Evolutionary conservation across 2,329 filamentous ascomycete genomes (phyloP).

Genomic region (Ceratocystis cubensis): DNA sequence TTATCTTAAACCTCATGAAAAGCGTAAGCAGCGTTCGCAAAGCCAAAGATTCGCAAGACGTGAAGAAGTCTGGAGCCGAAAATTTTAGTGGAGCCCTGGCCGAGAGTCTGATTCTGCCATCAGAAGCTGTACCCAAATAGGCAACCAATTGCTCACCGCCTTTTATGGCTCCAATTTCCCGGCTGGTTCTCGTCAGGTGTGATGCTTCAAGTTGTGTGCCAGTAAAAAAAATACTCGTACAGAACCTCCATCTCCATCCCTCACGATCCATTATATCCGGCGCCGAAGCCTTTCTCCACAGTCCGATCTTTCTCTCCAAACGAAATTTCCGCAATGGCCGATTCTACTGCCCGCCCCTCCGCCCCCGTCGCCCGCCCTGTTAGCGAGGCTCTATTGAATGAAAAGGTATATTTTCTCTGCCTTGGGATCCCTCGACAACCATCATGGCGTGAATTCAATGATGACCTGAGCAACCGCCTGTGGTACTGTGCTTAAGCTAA

Average conservation of each 20-base stretch:
- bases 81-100: conserved; percentile 21
- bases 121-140: conserved; percentile 24
- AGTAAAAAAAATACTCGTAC: conserved; percentile 16
- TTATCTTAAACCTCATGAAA: background rate
- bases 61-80: conserved; percentile 16
- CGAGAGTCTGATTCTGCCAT: conserved; percentile 33
- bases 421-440: too few species aligned
- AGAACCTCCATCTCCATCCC: conserved; percentile 7
- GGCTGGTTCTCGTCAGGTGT: conserved; percentile 29
- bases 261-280: conserved; percentile 13
- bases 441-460: too few species aligned
- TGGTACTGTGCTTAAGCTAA: conserved; percentile 2
- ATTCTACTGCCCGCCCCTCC: conserved; percentile 34
- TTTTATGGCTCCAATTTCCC: conserved; percentile 30
- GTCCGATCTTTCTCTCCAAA: conserved; percentile 11
- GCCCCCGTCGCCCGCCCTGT: conserved; percentile 59
- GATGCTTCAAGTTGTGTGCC: conserved; percentile 7
- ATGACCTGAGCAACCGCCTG: background rate
- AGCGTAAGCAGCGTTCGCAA: conserved; percentile 20
- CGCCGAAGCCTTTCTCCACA: conserved; percentile 14
- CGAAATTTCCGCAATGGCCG: conserved; percentile 37
- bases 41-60: conserved; percentile 4
- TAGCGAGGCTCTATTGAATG: conserved; percentile 95
- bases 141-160: conserved; percentile 32
- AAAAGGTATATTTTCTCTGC: conserved; percentile 59